Evolutionary conservation across 257 asterid species (phyloP).

Genomic region (Ilex aquifolium): DNA sequence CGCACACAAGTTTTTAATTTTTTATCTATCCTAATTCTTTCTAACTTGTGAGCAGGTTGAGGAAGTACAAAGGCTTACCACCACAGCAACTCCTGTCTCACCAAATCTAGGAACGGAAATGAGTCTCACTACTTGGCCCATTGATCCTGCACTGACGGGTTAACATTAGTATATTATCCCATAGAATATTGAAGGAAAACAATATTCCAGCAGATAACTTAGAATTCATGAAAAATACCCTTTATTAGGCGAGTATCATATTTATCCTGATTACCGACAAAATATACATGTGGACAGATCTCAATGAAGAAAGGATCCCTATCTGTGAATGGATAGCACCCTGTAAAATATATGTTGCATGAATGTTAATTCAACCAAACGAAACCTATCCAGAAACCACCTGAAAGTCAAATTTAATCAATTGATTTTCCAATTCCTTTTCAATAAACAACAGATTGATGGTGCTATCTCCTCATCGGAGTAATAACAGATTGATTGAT

Average conservation of each 20-base stretch:
- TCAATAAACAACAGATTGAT: no score
- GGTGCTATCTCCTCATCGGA: no score
- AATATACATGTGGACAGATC: slow-evolving; percentile 88
- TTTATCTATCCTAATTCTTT: no score
- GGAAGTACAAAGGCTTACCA: slow-evolving; percentile 49
- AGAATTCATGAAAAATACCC: slow-evolving; percentile 40
- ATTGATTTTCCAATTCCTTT: no score
- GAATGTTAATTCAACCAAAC: neutral
- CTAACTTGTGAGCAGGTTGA: neutral
- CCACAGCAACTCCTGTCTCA: slow-evolving; percentile 78
- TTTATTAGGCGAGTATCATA: slow-evolving; percentile 51
- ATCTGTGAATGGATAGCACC: slow-evolving; percentile 95
- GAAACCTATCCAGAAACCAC: neutral
- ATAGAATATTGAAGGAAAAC: slow-evolving; percentile 1
- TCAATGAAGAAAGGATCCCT: slow-evolving; percentile 92
- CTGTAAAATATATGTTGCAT: slow-evolving; percentile 30
- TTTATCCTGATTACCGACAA: slow-evolving; percentile 82
- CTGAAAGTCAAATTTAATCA: neutral
- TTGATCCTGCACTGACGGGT: slow-evolving; percentile 54
- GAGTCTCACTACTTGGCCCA: slow-evolving; percentile 76
- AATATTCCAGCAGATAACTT: slow-evolving; percentile 3
- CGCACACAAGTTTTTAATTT: no score
- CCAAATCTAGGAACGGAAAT: slow-evolving; percentile 75
- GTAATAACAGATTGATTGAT: no score
- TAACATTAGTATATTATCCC: slow-evolving; percentile 10